Evolutionary conservation across 129 eudicot species (phyloP).

Genomic region (Oenanthe sinensis): DNA sequence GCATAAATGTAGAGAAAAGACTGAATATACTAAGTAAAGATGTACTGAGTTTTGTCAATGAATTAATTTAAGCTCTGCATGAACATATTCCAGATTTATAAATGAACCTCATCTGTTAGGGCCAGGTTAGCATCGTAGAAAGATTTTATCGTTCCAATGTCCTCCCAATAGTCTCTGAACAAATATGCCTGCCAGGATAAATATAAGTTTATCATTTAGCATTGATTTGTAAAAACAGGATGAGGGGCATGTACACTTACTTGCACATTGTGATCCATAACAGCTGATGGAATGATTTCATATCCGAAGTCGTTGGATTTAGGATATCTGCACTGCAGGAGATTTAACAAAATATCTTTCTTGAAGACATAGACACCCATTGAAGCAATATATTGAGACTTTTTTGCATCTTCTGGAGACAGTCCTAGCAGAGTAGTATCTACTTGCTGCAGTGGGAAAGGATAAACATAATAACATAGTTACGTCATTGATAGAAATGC

Average conservation of each 20-base stretch:
- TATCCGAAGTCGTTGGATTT: constrained; percentile 83
- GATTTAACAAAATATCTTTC: constrained; percentile 67
- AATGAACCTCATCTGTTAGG: constrained; percentile 67
- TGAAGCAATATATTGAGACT: constrained; percentile 81
- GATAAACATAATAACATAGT: neutral
- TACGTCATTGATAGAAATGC: neutral
- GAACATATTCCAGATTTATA: neutral
- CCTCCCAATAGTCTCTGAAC: constrained; percentile 96
- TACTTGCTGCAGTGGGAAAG: constrained; percentile 36
- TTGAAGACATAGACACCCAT: constrained; percentile 94
- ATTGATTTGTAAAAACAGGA: neutral
- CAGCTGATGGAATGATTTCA: constrained; percentile 84
- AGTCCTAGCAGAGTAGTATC: constrained; percentile 75
- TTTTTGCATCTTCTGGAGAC: constrained; percentile 55
- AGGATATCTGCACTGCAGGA: constrained; percentile 64
- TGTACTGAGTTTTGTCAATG: neutral
- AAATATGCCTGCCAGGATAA: constrained; percentile 60
- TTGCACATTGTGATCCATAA: constrained; percentile 66
- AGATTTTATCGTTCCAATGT: constrained; percentile 75
- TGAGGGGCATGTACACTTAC: constrained; percentile 16
- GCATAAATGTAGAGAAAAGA: neutral
- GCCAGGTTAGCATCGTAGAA: constrained; percentile 89
- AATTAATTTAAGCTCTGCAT: neutral
- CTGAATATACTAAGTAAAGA: neutral
- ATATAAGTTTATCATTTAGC: neutral